These are phyloP conservation scores for Fulvia fulva DNA, from an alignment of 2,329 filamentous ascomycete genomes.

Conservation along the genomic window DNA sequence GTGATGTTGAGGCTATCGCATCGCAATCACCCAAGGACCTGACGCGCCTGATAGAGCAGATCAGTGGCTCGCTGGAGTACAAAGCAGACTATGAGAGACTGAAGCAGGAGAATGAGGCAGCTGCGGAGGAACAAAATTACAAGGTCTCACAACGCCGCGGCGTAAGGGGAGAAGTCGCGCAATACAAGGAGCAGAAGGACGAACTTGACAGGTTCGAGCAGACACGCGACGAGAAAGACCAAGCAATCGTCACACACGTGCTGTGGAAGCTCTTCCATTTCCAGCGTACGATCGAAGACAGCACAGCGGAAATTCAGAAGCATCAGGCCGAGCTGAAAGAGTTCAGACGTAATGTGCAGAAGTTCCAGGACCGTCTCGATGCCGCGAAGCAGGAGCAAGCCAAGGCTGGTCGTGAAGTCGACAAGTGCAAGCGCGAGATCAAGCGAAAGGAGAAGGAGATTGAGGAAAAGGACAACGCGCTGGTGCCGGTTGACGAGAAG, in stretches of 20 bases:
- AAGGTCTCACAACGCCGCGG: slow-evolving; percentile 85
- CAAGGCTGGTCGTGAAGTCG: slow-evolving; percentile 69
- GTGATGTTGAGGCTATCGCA: slow-evolving; percentile 94
- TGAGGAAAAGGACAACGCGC: slow-evolving; percentile 76
- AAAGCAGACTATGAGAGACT: slow-evolving; percentile 89
- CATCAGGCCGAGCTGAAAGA: slow-evolving; percentile 95
- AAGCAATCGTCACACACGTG: slow-evolving; percentile 87
- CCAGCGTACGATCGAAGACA: slow-evolving; percentile 88
- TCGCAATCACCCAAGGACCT: slow-evolving; percentile 92
- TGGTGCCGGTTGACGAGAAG: slow-evolving; percentile 91
- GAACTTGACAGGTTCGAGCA: slow-evolving; percentile 91
- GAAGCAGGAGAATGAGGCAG: slow-evolving; percentile 81
- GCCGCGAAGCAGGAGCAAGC: slow-evolving; percentile 79
- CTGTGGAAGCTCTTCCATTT: slow-evolving; percentile 97
- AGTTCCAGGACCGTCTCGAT: slow-evolving; percentile 75
- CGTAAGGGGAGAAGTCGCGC: slow-evolving; percentile 96
- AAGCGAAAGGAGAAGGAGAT: slow-evolving; percentile 81
- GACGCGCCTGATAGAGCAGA: slow-evolving; percentile 91
- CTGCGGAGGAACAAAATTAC: slow-evolving; percentile 81
- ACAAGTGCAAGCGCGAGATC: slow-evolving; percentile 79
- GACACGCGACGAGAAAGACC: slow-evolving; percentile 85
- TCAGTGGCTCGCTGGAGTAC: slow-evolving; percentile 91
- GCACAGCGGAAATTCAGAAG: slow-evolving; percentile 81
- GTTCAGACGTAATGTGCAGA: slow-evolving; percentile 79
- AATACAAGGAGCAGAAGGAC: slow-evolving; percentile 93